Evolutionary conservation across 306 rosid species (phyloP).

Genomic region (Leucaena leucocephala): DNA sequence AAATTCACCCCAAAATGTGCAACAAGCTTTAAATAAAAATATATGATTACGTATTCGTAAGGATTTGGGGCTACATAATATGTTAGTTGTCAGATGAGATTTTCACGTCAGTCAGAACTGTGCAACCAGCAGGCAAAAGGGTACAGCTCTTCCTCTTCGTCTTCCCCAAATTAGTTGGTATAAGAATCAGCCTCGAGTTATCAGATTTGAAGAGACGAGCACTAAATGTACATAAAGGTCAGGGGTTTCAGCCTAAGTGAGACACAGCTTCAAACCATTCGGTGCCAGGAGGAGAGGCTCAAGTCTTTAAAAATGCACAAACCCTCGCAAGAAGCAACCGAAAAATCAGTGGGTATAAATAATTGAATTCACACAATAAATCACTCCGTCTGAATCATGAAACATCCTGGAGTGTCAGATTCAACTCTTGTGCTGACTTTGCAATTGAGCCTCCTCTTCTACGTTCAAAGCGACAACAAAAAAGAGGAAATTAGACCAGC

Average conservation of each 20-base stretch:
- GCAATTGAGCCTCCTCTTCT: constrained; percentile 95
- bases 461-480: constrained; percentile 37
- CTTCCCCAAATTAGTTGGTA: constrained; percentile 51
- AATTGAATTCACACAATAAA: constrained; percentile 34
- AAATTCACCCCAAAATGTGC: constrained; percentile 19
- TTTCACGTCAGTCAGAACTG: constrained; percentile 48
- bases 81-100: constrained; percentile 48
- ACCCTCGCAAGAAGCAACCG: constrained; percentile 52
- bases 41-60: constrained; percentile 29
- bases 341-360: constrained; percentile 30
- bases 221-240: constrained; percentile 49
- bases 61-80: constrained; percentile 35
- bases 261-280: constrained; percentile 41
- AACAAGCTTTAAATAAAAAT: constrained; percentile 21
- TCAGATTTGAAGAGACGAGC: constrained; percentile 37
- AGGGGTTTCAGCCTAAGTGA: constrained; percentile 49
- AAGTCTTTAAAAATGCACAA: constrained; percentile 54
- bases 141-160: constrained; percentile 41
- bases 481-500: constrained; percentile 39
- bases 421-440: constrained; percentile 90
- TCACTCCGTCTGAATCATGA: constrained; percentile 46
- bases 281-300: constrained; percentile 51
- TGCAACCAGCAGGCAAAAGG: constrained; percentile 52
- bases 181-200: constrained; percentile 41
- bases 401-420: constrained; percentile 78